Percentiles rank a stretch among this genome's conserved stretches.
phyloP scores from a whole-genome alignment of 2,329 filamentous ascomycete genomes.

The Podosphaera fusca region DNA sequence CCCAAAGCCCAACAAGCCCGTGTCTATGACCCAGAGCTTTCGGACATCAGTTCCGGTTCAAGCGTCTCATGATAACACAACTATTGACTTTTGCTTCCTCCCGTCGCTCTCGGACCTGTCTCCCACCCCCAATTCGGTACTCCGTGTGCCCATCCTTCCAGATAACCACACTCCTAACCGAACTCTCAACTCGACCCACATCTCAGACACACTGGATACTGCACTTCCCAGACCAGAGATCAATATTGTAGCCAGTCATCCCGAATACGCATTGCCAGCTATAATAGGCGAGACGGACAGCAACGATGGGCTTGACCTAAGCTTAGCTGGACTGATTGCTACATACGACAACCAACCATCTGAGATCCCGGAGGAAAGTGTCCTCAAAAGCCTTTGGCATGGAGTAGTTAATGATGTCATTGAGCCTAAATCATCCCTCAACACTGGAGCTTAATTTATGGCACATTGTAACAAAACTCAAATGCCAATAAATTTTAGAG shows the following conservation, averaged over 20 bases:
- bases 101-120: slow-evolving; percentile 20
- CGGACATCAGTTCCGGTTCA: slow-evolving; percentile 22
- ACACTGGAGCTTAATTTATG: no score
- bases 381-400: slow-evolving; percentile 32
- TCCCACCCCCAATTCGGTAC: slow-evolving; percentile 16
- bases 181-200: slow-evolving; percentile 3
- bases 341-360: slow-evolving; percentile 15
- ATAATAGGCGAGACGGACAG: slow-evolving; percentile 34
- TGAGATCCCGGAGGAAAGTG: slow-evolving; percentile 20
- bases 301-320: slow-evolving; percentile 23
- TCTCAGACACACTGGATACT: neutral
- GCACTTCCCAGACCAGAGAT: slow-evolving; percentile 23
- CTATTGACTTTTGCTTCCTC: slow-evolving; percentile 26
- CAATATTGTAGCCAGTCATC: slow-evolving; percentile 32
- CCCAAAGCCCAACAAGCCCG: slow-evolving; percentile 21
- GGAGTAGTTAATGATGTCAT: slow-evolving; percentile 30
- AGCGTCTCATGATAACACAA: slow-evolving; percentile 13
- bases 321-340: slow-evolving; percentile 28
- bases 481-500: no score
- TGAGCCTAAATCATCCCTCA: slow-evolving; percentile 4
- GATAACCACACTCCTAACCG: slow-evolving; percentile 26
- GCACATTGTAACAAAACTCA: no score
- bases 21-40: slow-evolving; percentile 37
- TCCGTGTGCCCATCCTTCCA: slow-evolving; percentile 35
- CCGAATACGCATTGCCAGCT: slow-evolving; percentile 26